Percentiles rank a stretch among this genome's conserved stretches.
Evolutionary conservation across 1,284 basidiomycete species (phyloP).

Genomic region (Paramarasmius palmivorus): DNA sequence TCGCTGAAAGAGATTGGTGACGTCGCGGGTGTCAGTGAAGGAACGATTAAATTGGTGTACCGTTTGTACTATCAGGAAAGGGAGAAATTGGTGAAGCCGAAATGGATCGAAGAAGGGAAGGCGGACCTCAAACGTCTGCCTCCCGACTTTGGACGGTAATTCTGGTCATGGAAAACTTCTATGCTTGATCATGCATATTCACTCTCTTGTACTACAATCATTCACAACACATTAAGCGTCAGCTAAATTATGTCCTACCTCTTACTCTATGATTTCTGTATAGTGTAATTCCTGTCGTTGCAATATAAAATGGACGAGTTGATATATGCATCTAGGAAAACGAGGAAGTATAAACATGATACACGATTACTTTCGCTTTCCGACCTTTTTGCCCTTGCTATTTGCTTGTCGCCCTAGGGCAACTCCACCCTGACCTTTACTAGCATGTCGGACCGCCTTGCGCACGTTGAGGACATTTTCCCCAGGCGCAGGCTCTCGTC

Average conservation of each 20-base stretch:
- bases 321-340: no score
- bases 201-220: no score
- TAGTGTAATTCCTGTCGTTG: no score
- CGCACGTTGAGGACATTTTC: slow-evolving; percentile 75
- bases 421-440: slow-evolving; percentile 64
- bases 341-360: neutral
- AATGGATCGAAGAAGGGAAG: slow-evolving; percentile 80
- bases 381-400: slow-evolving; percentile 4
- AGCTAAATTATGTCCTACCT: no score
- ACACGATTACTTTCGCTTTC: neutral
- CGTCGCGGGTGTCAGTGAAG: slow-evolving; percentile 98
- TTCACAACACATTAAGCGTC: no score
- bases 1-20: slow-evolving; percentile 84
- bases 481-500: slow-evolving; percentile 48
- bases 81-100: slow-evolving; percentile 76
- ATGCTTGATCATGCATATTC: no score
- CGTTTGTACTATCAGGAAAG: slow-evolving; percentile 67
- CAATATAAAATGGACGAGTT: no score
- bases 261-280: no score
- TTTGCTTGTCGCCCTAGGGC: slow-evolving; percentile 47
- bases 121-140: slow-evolving; percentile 30
- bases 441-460: slow-evolving; percentile 83
- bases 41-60: slow-evolving; percentile 91
- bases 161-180: no score
- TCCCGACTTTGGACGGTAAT: neutral